These are phyloP conservation scores for Penicillium simplicissimum DNA, from an alignment of 495 filamentous ascomycete species.

Conservation along the genomic window DNA sequence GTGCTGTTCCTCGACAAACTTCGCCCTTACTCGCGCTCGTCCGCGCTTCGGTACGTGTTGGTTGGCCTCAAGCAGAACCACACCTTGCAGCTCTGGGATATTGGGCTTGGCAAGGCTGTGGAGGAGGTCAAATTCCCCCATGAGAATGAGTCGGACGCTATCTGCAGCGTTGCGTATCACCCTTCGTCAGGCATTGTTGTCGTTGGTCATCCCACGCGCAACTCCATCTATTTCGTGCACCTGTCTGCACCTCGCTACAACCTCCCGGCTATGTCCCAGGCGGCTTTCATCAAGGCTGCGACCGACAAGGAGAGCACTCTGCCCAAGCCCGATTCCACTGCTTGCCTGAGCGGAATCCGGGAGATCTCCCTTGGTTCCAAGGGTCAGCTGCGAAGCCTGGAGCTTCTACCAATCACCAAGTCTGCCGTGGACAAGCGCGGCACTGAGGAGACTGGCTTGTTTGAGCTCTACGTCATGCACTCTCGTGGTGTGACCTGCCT, in stretches of 20 bases:
- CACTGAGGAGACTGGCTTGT: conserved; percentile 63
- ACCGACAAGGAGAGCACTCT: conserved; percentile 70
- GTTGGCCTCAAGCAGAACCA: conserved; percentile 99
- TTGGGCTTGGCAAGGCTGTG: conserved; percentile 89
- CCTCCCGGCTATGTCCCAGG: conserved; percentile 76
- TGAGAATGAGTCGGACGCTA: conserved; percentile 92
- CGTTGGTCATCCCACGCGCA: conserved; percentile 93
- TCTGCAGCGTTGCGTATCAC: conserved; percentile 95
- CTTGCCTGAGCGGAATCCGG: conserved; percentile 90
- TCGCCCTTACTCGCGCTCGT: conserved; percentile 81
- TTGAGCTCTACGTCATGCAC: conserved; percentile 97
- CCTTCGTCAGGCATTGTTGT: conserved; percentile 85
- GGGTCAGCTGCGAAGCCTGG: conserved; percentile 85
- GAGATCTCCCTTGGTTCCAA: conserved; percentile 91
- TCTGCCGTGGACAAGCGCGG: conserved; percentile 37
- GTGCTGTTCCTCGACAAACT: conserved; percentile 94
- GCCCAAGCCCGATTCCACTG: conserved; percentile 85
- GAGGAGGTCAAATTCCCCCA: conserved; percentile 97
- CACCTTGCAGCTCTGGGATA: conserved; percentile 97
- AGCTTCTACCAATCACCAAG: conserved; percentile 70
- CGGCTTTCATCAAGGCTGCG: conserved; percentile 76
- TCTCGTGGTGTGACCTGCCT: conserved; percentile 90
- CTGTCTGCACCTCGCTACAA: conserved; percentile 91
- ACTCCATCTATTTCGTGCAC: conserved; percentile 96
- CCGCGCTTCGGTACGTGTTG: conserved; percentile 87